These are phyloP conservation scores for Suhomyces ambrosiae DNA, from an alignment of 1,139 yeast species.

Conservation along the genomic window DNA sequence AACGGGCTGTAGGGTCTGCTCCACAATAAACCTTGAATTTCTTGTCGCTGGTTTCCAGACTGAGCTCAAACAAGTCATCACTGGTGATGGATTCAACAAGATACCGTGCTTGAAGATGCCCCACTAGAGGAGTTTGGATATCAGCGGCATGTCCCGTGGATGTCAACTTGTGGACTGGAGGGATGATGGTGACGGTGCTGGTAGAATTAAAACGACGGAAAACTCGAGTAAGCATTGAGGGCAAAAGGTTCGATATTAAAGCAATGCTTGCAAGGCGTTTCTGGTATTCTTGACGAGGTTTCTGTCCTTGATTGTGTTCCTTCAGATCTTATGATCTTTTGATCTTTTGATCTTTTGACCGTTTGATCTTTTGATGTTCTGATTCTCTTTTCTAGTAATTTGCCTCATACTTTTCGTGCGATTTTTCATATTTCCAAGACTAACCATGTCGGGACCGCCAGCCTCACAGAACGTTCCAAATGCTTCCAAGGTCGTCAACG, in stretches of 20 bases:
- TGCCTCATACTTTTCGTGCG: not conserved
- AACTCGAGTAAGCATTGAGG: too few species aligned
- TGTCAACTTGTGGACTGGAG: conserved; percentile 36
- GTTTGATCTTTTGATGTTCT: too few species aligned
- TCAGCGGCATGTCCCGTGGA: conserved; percentile 30
- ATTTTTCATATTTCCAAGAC: not conserved
- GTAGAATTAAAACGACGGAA: conserved; percentile 5
- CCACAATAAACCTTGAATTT: conserved; percentile 79
- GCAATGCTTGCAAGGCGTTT: too few species aligned
- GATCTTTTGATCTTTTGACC: too few species aligned
- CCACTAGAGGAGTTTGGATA: conserved; percentile 40
- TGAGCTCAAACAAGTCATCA: conserved; percentile 46
- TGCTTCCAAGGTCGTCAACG: conserved; percentile 2
- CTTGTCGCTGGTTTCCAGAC: conserved; percentile 32
- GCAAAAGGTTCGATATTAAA: too few species aligned
- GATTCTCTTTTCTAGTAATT: too few species aligned
- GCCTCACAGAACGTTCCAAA: not conserved
- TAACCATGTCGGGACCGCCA: not conserved
- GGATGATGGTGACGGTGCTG: conserved; percentile 38
- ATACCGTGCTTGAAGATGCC: conserved; percentile 48
- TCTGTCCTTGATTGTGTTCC: too few species aligned
- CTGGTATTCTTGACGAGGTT: too few species aligned
- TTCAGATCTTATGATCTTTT: not conserved
- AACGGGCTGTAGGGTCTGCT: conserved; percentile 92
- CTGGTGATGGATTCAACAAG: conserved; percentile 51